A percentile compares a stretch with the other conserved stretches of the same genome.
Evolutionary conservation across 2,329 filamentous ascomycete species (phyloP).

Genomic region (Hypoxylon sp.): DNA sequence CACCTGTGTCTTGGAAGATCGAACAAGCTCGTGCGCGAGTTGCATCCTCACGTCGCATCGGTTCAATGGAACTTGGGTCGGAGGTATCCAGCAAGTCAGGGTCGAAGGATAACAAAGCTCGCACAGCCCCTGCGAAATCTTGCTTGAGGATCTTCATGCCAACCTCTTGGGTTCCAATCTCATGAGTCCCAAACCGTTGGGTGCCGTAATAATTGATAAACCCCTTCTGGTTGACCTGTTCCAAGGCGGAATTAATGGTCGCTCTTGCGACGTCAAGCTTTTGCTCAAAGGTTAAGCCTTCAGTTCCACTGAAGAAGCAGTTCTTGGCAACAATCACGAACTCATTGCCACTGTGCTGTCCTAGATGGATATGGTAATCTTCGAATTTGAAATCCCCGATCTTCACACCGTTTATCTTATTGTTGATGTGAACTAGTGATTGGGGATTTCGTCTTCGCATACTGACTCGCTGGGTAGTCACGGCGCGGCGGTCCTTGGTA

Average conservation of each 20-base stretch:
- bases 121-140: constrained; percentile 84
- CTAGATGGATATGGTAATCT: constrained; percentile 80
- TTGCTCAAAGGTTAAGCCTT: constrained; percentile 63
- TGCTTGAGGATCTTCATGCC: constrained; percentile 87
- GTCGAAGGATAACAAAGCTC: constrained; percentile 82
- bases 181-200: constrained; percentile 94
- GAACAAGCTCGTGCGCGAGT: constrained; percentile 84
- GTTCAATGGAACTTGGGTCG: constrained; percentile 59
- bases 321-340: constrained; percentile 94
- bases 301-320: constrained; percentile 72
- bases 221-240: constrained; percentile 78
- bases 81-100: constrained; percentile 70
- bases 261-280: constrained; percentile 61
- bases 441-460: constrained; percentile 67
- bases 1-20: constrained; percentile 75
- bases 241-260: constrained; percentile 72
- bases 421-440: constrained; percentile 76
- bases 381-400: constrained; percentile 88
- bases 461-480: constrained; percentile 86
- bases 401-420: constrained; percentile 71
- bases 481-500: constrained; percentile 90
- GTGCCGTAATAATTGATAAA: constrained; percentile 99
- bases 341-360: constrained; percentile 89
- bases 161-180: constrained; percentile 86
- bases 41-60: constrained; percentile 81